Conservation (phyloP, 164 flowering plant species). For the Santalum album region DNA sequence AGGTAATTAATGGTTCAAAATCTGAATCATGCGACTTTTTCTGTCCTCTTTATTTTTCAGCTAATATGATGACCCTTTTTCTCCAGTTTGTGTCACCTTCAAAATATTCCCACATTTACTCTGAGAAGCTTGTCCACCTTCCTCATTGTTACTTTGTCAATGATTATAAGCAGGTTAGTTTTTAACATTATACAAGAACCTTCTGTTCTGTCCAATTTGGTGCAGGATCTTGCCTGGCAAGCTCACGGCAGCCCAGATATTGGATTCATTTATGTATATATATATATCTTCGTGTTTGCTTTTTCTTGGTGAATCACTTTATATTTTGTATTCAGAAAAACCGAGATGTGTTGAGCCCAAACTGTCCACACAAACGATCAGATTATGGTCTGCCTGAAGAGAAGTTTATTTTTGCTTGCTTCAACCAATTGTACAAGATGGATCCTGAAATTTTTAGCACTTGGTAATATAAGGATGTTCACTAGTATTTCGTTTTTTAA, state of each 20-base stretch:
- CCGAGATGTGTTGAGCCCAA: slow-evolving; percentile 73
- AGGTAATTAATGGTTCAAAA: slow-evolving; percentile 33
- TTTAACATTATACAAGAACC: neutral
- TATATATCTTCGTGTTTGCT: neutral
- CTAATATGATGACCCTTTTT: slow-evolving; percentile 5
- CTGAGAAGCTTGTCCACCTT: slow-evolving; percentile 96
- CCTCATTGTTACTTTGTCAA: slow-evolving; percentile 98
- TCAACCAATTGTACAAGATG: slow-evolving; percentile 97
- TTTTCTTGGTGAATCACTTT: neutral
- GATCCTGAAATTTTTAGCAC: slow-evolving; percentile 87
- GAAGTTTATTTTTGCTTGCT: slow-evolving; percentile 89
- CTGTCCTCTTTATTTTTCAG: neutral
- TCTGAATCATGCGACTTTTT: neutral
- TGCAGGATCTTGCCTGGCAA: no score
- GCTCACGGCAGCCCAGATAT: no score
- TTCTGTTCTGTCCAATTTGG: no score
- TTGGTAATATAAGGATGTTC: slow-evolving; percentile 53
- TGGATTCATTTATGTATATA: no score
- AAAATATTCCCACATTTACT: slow-evolving; percentile 62
- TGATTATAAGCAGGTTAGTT: slow-evolving; percentile 89
- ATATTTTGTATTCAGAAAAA: slow-evolving; percentile 55
- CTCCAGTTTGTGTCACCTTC: slow-evolving; percentile 91
- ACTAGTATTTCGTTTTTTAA: no score
- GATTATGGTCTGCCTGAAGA: slow-evolving; percentile 93
- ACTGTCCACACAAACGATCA: slow-evolving; percentile 63